phyloP scores from a whole-genome alignment of 192 early-diverging fungal species.

The Ramicandelaber brevisporus region DNA sequence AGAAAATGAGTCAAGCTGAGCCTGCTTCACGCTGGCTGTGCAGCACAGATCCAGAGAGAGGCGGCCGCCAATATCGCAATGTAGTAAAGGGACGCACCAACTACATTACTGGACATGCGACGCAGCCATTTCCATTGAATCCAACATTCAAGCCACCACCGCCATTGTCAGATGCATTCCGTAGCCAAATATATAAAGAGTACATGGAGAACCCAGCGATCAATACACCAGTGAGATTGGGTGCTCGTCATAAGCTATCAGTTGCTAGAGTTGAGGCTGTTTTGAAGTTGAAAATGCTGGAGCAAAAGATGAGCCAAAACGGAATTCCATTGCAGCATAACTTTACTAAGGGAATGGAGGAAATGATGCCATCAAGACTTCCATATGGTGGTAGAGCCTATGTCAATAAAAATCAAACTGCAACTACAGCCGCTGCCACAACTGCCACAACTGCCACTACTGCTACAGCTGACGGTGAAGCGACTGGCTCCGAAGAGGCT shows the following conservation, averaged over 20 bases:
- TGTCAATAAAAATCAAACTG: conserved; percentile 24
- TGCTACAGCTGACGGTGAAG: too few relatives aligned
- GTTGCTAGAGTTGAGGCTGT: conserved; percentile 78
- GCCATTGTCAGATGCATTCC: conserved; percentile 37
- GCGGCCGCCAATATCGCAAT: too few relatives aligned
- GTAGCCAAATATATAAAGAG: conserved; percentile 42
- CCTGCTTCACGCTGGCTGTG: too few relatives aligned
- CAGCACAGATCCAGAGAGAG: too few relatives aligned
- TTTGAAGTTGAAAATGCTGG: conserved; percentile 57
- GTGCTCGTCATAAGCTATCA: conserved; percentile 38
- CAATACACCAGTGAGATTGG: conserved; percentile 43
- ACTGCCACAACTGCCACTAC: too few relatives aligned
- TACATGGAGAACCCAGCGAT: conserved; percentile 27
- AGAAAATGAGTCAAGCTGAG: too few relatives aligned
- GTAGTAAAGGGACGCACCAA: too few relatives aligned
- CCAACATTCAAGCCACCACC: conserved; percentile 53
- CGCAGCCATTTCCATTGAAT: conserved; percentile 85
- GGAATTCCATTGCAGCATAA: conserved; percentile 33
- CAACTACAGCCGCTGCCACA: too few relatives aligned
- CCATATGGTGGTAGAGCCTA: conserved; percentile 17
- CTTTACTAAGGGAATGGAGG: conserved; percentile 62
- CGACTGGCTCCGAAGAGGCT: too few relatives aligned
- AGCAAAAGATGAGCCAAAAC: conserved; percentile 38
- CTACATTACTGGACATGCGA: too few relatives aligned
- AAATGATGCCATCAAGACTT: conserved; percentile 25